These are phyloP conservation scores for Pseudohyphozyma bogoriensis DNA, from an alignment of 768 basidiomycete species.

Conservation along the genomic window DNA sequence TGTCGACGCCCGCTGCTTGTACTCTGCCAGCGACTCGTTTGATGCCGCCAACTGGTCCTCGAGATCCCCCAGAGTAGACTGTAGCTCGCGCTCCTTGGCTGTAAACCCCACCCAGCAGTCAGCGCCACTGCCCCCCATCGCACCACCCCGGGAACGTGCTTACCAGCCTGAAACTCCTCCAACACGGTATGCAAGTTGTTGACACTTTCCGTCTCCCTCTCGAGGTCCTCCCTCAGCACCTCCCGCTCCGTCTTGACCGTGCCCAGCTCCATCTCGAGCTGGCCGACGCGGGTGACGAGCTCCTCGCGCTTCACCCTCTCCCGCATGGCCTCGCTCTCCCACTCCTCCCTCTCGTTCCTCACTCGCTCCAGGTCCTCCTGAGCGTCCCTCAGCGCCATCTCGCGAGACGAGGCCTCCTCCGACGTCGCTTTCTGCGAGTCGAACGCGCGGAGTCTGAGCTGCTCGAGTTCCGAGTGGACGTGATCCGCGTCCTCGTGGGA, in stretches of 20 bases:
- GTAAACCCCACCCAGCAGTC: slow-evolving; percentile 2
- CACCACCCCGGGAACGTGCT: slow-evolving; percentile 34
- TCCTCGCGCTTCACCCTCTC: slow-evolving; percentile 68
- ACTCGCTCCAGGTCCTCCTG: slow-evolving; percentile 79
- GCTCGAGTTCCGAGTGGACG: slow-evolving; percentile 53
- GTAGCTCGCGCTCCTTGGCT: slow-evolving; percentile 89
- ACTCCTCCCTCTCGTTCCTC: slow-evolving; percentile 68
- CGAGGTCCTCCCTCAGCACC: slow-evolving; percentile 29
- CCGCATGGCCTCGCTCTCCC: slow-evolving; percentile 52
- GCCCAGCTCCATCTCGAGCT: slow-evolving; percentile 47
- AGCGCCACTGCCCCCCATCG: slow-evolving; percentile 6
- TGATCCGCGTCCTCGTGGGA: slow-evolving; percentile 68
- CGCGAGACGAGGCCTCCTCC: slow-evolving; percentile 60
- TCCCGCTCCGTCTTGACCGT: slow-evolving; percentile 49
- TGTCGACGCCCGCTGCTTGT: slow-evolving; percentile 71
- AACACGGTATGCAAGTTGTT: slow-evolving; percentile 82
- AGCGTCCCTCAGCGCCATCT: slow-evolving; percentile 67
- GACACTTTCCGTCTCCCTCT: slow-evolving; percentile 51
- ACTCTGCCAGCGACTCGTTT: slow-evolving; percentile 71
- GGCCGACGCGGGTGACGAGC: slow-evolving; percentile 56
- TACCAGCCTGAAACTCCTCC: slow-evolving; percentile 89
- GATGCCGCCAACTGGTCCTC: slow-evolving; percentile 60
- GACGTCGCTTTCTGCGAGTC: slow-evolving; percentile 40
- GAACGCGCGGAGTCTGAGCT: slow-evolving; percentile 37
- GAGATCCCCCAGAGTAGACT: slow-evolving; percentile 69